Evolutionary conservation across 495 filamentous ascomycete species (phyloP).

Genomic region (Evansstolkia leycettana): DNA sequence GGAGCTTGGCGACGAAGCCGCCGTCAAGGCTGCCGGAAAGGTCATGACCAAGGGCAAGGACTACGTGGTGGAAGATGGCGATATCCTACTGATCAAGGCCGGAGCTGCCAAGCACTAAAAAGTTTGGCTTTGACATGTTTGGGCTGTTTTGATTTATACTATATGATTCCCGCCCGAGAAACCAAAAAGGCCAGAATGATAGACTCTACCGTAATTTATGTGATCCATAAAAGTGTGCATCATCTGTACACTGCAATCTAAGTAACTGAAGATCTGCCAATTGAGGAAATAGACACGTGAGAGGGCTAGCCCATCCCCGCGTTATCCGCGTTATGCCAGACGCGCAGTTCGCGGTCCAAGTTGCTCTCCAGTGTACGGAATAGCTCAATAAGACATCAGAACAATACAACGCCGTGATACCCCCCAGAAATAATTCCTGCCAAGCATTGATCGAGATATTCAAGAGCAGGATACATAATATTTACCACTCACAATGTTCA

Average conservation of each 20-base stretch:
- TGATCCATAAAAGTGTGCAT: background rate
- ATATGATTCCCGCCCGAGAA: slow-evolving; percentile 1
- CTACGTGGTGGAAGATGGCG: slow-evolving; percentile 51
- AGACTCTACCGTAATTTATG: background rate
- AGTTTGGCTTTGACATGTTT: background rate
- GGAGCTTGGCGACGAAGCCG: slow-evolving; percentile 78
- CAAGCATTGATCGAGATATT: too few relatives aligned
- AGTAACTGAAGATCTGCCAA: too few relatives aligned
- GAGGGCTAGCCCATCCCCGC: slow-evolving; percentile 14
- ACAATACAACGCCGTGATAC: background rate
- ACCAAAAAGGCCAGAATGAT: background rate
- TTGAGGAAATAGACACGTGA: too few relatives aligned
- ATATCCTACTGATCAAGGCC: slow-evolving; percentile 80
- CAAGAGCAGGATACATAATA: too few relatives aligned
- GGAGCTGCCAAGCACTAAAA: slow-evolving; percentile 75
- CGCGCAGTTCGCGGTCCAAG: slow-evolving; percentile 1
- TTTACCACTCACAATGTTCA: too few relatives aligned
- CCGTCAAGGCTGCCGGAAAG: slow-evolving; percentile 88
- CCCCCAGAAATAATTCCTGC: background rate
- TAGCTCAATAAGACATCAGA: background rate
- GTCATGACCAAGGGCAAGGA: slow-evolving; percentile 99
- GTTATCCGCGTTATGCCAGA: slow-evolving; percentile 1
- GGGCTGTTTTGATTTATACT: slow-evolving; percentile 1
- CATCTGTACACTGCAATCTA: too few relatives aligned
- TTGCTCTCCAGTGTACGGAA: background rate